Percentiles rank a stretch among this genome's conserved stretches.
phyloP scores from a whole-genome alignment of 495 filamentous ascomycete species.

The Aspergillus mulundensis region DNA sequence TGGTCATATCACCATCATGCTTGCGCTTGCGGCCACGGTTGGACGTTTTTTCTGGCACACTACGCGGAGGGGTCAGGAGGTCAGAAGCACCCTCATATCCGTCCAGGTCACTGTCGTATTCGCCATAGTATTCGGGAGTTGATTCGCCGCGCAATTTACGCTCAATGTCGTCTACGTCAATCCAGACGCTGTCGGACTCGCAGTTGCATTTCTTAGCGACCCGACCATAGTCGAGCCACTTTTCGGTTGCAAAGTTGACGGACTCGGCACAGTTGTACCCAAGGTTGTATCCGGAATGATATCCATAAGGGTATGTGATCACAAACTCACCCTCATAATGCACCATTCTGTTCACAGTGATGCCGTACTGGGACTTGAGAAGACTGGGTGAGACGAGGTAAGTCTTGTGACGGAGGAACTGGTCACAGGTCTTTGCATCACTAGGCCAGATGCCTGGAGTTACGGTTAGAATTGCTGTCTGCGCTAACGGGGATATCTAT shows the following conservation, averaged over 20 bases:
- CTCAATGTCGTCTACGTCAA: conserved; percentile 91
- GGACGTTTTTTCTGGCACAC: conserved; percentile 60
- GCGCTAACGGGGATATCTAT: neutral
- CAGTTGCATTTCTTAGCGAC: conserved; percentile 98
- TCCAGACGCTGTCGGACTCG: conserved; percentile 95
- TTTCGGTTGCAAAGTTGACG: conserved; percentile 94
- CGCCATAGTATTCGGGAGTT: conserved; percentile 81
- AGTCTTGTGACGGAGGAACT: conserved; percentile 96
- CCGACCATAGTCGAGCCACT: conserved; percentile 90
- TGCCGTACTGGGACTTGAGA: conserved; percentile 80
- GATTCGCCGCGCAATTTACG: conserved; percentile 88
- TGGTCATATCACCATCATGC: conserved; percentile 54
- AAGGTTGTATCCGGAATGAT: conserved; percentile 96
- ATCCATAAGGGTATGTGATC: conserved; percentile 97
- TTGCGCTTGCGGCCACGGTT: conserved; percentile 60
- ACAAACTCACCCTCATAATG: conserved; percentile 98
- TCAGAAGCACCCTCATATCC: conserved; percentile 57
- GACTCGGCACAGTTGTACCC: conserved; percentile 99
- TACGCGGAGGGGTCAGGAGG: conserved; percentile 76
- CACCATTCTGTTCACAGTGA: conserved; percentile 93
- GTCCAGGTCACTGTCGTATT: conserved; percentile 63
- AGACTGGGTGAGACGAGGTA: conserved; percentile 94
- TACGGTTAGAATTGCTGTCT: neutral
- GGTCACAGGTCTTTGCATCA: conserved; percentile 94
- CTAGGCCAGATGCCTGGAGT: conserved; percentile 72